Percentiles rank a stretch among this genome's conserved stretches.
Evolutionary conservation across 495 filamentous ascomycete genomes (phyloP).

Genomic region (Lentithecium fluviatile): DNA sequence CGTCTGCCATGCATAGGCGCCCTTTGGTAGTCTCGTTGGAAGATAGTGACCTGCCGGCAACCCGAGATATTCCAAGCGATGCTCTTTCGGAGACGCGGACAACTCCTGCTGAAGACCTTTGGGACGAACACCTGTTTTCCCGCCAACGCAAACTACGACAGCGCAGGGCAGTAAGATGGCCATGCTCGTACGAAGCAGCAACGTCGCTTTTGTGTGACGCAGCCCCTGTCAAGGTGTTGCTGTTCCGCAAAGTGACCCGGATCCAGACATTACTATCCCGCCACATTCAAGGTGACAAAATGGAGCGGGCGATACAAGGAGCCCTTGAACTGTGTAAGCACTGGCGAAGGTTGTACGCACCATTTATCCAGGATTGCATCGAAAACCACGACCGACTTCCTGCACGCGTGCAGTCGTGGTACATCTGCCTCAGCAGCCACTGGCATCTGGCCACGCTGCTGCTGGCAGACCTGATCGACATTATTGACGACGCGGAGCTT

Average conservation of each 20-base stretch:
- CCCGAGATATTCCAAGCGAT: background rate
- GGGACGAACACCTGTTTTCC: slow-evolving; percentile 43
- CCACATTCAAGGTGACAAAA: slow-evolving; percentile 20
- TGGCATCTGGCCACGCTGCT: slow-evolving; percentile 52
- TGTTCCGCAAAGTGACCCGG: slow-evolving; percentile 49
- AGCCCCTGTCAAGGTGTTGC: slow-evolving; percentile 51
- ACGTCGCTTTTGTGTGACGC: slow-evolving; percentile 46
- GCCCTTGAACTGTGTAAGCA: slow-evolving; percentile 46
- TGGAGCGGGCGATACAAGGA: slow-evolving; percentile 46
- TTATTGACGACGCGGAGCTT: slow-evolving; percentile 41
- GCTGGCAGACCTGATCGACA: slow-evolving; percentile 48
- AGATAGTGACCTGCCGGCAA: slow-evolving; percentile 44
- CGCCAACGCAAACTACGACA: slow-evolving; percentile 25
- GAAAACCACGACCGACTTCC: slow-evolving; percentile 46
- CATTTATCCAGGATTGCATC: slow-evolving; percentile 49
- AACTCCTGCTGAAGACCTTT: slow-evolving; percentile 29
- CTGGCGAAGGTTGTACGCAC: slow-evolving; percentile 48
- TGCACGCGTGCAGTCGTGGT: slow-evolving; percentile 51
- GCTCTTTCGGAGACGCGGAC: slow-evolving; percentile 8
- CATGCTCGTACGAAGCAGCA: slow-evolving; percentile 48
- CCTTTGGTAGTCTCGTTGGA: slow-evolving; percentile 50
- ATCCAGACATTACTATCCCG: slow-evolving; percentile 47
- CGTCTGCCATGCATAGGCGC: slow-evolving; percentile 49
- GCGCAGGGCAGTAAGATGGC: slow-evolving; percentile 41
- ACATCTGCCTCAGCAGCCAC: slow-evolving; percentile 48